Evolutionary conservation across 106 monocot genomes (phyloP).

Genomic region (Ottelia alismoides): DNA sequence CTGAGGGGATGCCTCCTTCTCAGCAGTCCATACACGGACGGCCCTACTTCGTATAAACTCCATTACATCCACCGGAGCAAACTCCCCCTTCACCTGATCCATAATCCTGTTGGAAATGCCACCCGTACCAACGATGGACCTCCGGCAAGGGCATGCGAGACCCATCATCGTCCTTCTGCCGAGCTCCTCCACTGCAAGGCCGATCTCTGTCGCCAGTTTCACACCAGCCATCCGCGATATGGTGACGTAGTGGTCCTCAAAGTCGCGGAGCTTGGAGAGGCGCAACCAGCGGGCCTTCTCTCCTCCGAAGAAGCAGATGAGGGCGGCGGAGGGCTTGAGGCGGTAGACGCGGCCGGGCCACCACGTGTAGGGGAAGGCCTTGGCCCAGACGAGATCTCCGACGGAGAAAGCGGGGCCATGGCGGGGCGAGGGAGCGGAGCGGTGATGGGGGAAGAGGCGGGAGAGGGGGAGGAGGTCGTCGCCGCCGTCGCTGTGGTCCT

Average conservation of each 20-base stretch:
- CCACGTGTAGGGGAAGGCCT: constrained; percentile 10
- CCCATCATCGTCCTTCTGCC: background rate
- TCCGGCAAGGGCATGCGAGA: background rate
- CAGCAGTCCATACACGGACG: constrained; percentile 1
- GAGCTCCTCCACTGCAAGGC: constrained; percentile 2
- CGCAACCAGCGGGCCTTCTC: constrained; percentile 4
- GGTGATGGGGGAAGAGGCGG: background rate
- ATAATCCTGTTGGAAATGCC: background rate
- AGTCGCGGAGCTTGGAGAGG: background rate
- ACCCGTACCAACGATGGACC: background rate
- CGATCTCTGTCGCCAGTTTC: constrained; percentile 1
- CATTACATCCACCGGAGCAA: constrained; percentile 18
- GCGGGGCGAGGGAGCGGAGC: background rate
- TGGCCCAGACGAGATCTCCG: constrained; percentile 15
- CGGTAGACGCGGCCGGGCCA: constrained; percentile 2
- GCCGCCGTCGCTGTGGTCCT: background rate
- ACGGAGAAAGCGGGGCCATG: background rate
- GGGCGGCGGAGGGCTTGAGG: background rate
- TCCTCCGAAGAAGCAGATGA: constrained; percentile 1
- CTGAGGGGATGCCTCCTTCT: background rate
- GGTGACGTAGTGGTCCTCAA: constrained; percentile 1
- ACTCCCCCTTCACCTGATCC: background rate
- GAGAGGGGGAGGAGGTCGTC: constrained; percentile 7
- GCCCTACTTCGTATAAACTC: constrained; percentile 17
- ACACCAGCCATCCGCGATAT: background rate